A percentile compares a stretch with the other conserved stretches of the same genome.
These are phyloP conservation scores for Mycena belliarum DNA, from an alignment of 768 basidiomycete genomes.

Conservation along the genomic window DNA sequence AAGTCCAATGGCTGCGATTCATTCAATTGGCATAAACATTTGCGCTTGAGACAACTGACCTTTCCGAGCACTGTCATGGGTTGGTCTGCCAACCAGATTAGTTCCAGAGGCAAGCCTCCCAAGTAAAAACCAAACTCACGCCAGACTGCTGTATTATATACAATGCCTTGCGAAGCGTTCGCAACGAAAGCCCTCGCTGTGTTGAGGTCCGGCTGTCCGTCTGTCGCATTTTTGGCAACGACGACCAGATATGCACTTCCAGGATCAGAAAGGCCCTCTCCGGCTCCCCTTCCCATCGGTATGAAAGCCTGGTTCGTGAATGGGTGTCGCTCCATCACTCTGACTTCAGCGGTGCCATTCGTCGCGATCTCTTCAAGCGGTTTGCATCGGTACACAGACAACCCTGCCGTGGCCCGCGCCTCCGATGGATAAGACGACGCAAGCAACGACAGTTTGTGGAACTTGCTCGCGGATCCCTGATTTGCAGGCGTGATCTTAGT, in stretches of 20 bases:
- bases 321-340: conserved; percentile 85
- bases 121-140: conserved; percentile 56
- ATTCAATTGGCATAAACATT: conserved; percentile 25
- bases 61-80: conserved; percentile 83
- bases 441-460: conserved; percentile 84
- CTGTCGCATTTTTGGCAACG: conserved; percentile 75
- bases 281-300: conserved; percentile 77
- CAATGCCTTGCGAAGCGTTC: conserved; percentile 77
- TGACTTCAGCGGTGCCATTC: conserved; percentile 57
- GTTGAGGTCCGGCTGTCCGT: conserved; percentile 75
- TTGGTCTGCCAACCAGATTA: conserved; percentile 64
- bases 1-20: conserved; percentile 68
- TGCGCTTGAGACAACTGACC: too few relatives aligned
- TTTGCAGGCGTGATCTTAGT: conserved; percentile 82
- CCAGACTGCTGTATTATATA: conserved; percentile 85
- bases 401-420: conserved; percentile 57
- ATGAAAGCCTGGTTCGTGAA: conserved; percentile 92
- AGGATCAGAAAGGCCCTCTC: conserved; percentile 27
- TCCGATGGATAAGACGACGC: conserved; percentile 63
- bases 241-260: conserved; percentile 70
- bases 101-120: not conserved
- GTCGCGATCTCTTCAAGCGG: conserved; percentile 46
- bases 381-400: conserved; percentile 86
- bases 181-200: conserved; percentile 85
- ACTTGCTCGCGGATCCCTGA: conserved; percentile 88